Evolutionary conservation across 2,329 filamentous ascomycete genomes (phyloP).

Genomic region (Penicillium sp.): DNA sequence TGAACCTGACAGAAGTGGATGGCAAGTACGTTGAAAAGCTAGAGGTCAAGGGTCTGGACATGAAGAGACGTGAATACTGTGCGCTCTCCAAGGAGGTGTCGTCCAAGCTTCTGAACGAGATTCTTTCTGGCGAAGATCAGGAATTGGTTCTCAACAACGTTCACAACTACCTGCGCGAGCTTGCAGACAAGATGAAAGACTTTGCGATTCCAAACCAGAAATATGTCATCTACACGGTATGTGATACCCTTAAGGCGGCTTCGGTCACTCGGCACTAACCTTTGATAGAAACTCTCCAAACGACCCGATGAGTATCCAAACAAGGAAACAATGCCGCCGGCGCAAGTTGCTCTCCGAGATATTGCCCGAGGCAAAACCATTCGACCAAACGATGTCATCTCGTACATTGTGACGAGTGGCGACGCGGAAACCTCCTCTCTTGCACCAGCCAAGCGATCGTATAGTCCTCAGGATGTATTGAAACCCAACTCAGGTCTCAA

Average conservation of each 20-base stretch:
- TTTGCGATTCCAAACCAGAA: conserved; percentile 73
- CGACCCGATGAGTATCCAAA: conserved; percentile 92
- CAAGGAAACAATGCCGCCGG: conserved; percentile 91
- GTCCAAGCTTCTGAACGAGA: conserved; percentile 83
- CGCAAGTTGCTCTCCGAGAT: conserved; percentile 89
- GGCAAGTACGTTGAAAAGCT: conserved; percentile 92
- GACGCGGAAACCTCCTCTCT: conserved; percentile 62
- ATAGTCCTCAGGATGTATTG: conserved; percentile 78
- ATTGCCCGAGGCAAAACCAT: conserved; percentile 82
- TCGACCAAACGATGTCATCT: conserved; percentile 92
- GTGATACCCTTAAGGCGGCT: conserved; percentile 10
- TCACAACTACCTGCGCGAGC: conserved; percentile 86
- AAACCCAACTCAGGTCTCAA: conserved; percentile 73
- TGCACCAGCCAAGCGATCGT: conserved; percentile 80
- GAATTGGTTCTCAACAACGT: conserved; percentile 86
- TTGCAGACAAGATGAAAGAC: conserved; percentile 83
- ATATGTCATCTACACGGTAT: conserved; percentile 89
- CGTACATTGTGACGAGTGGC: conserved; percentile 82
- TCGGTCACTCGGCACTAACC: conserved; percentile 16
- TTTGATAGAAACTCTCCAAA: conserved; percentile 77
- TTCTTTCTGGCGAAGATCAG: conserved; percentile 88
- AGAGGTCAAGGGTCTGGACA: conserved; percentile 97
- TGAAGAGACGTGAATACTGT: conserved; percentile 97
- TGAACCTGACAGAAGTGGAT: conserved; percentile 86
- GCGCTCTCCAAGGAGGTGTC: conserved; percentile 94